These are phyloP conservation scores for Umbellularia californica DNA, from an alignment of 164 flowering plant species.

Conservation along the genomic window DNA sequence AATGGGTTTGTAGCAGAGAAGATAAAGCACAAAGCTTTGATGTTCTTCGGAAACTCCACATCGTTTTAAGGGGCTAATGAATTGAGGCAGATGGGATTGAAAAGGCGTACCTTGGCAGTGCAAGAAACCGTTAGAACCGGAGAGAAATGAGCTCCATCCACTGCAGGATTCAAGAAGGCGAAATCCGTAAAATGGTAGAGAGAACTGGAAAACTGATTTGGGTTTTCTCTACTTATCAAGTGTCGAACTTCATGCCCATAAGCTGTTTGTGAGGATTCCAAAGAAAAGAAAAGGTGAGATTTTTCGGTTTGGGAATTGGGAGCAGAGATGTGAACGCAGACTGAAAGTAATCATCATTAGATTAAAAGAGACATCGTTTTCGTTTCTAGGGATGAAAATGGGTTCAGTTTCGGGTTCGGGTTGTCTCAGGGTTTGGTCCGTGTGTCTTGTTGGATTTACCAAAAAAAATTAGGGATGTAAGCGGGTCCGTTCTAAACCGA, in stretches of 20 bases:
- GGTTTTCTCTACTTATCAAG: not conserved
- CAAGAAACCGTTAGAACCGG: not conserved
- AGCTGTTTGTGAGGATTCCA: too few species aligned
- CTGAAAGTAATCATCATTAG: too few species aligned
- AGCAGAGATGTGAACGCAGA: too few species aligned
- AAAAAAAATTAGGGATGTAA: too few species aligned
- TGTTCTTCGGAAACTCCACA: not conserved
- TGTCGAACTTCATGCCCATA: too few species aligned
- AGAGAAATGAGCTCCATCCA: not conserved
- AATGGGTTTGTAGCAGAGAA: not conserved
- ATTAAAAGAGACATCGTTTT: too few species aligned
- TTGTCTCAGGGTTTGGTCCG: too few species aligned
- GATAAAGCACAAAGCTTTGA: not conserved
- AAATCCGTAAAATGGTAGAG: not conserved
- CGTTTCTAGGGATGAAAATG: too few species aligned
- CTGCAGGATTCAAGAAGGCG: not conserved
- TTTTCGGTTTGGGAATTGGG: too few species aligned
- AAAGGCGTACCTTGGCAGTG: not conserved
- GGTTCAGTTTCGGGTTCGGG: too few species aligned
- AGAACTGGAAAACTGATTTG: not conserved
- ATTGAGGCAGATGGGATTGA: not conserved
- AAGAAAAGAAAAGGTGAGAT: too few species aligned
- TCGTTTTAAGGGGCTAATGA: not conserved
- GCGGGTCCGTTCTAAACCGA: rapidly evolving
- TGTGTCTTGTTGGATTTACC: too few species aligned